Conservation (phyloP, 2,329 filamentous ascomycete species). For the Trichoderma atroviride region DNA sequence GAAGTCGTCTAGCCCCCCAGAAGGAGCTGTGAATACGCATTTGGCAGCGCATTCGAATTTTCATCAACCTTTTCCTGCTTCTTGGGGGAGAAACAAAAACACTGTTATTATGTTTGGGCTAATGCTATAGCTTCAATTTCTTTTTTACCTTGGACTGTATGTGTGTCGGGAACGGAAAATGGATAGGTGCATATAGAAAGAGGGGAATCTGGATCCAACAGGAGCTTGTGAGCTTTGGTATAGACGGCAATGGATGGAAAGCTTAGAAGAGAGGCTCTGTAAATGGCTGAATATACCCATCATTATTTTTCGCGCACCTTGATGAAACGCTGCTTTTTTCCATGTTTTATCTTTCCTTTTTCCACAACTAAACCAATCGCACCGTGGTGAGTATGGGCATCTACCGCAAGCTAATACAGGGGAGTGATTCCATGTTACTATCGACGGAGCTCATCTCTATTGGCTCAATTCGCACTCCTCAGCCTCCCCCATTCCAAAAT, state of each 20-base stretch:
- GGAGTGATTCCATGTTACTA: too few species aligned
- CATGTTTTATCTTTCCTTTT: too few species aligned
- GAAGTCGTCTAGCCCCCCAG: slow-evolving; percentile 43
- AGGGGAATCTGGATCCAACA: background rate
- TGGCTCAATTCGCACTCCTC: too few species aligned
- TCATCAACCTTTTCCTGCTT: background rate
- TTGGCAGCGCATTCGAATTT: background rate
- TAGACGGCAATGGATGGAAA: background rate
- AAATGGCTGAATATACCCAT: slow-evolving; percentile 9
- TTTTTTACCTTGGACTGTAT: background rate
- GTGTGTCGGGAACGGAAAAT: background rate
- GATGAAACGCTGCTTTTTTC: too few species aligned
- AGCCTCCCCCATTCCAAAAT: too few species aligned
- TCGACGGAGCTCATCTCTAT: too few species aligned
- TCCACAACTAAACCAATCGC: too few species aligned
- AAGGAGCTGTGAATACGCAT: slow-evolving; percentile 11
- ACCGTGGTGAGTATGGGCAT: too few species aligned
- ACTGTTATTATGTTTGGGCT: background rate
- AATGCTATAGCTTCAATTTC: background rate
- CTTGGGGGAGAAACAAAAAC: background rate
- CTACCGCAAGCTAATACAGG: too few species aligned
- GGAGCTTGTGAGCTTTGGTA: background rate
- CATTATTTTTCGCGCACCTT: background rate
- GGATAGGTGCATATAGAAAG: slow-evolving; percentile 20
- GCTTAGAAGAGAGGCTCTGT: background rate